These are phyloP conservation scores for Cryptomeria japonica DNA, from an alignment of 75 land plant genomes.

Conservation along the genomic window DNA sequence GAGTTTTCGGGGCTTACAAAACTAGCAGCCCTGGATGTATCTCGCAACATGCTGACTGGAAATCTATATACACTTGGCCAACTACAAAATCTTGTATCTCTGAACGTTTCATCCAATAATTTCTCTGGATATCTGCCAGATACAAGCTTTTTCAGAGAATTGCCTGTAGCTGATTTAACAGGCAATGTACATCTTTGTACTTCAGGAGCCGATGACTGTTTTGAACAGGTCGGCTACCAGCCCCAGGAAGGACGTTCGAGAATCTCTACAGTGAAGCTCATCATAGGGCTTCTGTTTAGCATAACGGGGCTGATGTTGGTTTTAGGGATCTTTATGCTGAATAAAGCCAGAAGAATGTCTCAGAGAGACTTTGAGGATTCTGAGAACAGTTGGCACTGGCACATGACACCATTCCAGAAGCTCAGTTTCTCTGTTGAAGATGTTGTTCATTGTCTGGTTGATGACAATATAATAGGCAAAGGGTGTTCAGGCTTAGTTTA, in stretches of 20 bases:
- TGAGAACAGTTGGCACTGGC: constrained; percentile 45
- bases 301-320: neutral
- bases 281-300: constrained; percentile 11
- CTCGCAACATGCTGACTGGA: constrained; percentile 42
- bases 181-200: constrained; percentile 45
- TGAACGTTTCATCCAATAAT: constrained; percentile 60
- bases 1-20: constrained; percentile 17
- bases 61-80: constrained; percentile 23
- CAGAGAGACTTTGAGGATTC: constrained; percentile 1
- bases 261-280: neutral
- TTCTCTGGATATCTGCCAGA: constrained; percentile 61
- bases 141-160: constrained; percentile 40
- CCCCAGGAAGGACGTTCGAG: neutral
- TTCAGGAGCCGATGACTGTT: constrained; percentile 26
- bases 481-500: constrained; percentile 59
- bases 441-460: constrained; percentile 44
- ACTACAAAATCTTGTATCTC: constrained; percentile 32
- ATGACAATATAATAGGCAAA: constrained; percentile 52
- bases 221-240: constrained; percentile 4
- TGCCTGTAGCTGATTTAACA: constrained; percentile 25
- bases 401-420: constrained; percentile 60
- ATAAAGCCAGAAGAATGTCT: neutral
- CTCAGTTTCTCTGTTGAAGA: constrained; percentile 57
- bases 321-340: constrained; percentile 4
- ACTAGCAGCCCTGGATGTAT: constrained; percentile 39